Evolutionary conservation across 129 eudicot species (phyloP), one percentile per base, ranked within the genome.

Genomic region (Centrapalus pauciflorus): DNA sequence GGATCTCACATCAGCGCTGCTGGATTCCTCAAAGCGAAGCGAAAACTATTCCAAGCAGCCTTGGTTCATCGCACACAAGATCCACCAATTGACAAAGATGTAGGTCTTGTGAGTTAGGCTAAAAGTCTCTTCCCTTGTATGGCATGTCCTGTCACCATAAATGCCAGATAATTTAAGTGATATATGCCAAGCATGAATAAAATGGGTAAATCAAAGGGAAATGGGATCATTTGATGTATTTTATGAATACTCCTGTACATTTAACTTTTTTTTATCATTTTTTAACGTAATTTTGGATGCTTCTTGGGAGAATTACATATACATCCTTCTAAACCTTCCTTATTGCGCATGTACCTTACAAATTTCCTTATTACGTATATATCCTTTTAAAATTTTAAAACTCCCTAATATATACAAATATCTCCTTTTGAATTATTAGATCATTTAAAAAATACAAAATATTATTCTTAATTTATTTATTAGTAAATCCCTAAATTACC

Each of bases 41-140:
- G n/a, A 73, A 76, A 76, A 76, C 19, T 20, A 20, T 20, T 62
- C 70, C 76, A 27, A 29, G 16, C 23, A 34, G 61, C 34, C 67
- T 33, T 57, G 14, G 21, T 6, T 27, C 37, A 34, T 32, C 55
- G 69, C 28, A n/a, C 10, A 29, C 3, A 29, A 24, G 0, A 13
- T 7, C 7, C 50, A 24, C 1, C 14, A 50, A 41, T 45, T 24
- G 52, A 55, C 20, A 65, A 62, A 28, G 56, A 28, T 52, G 27
- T 25, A 49, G 30, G 52, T 27, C 56, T 14, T 10, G 40, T 1
- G 4, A 51, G 21, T 13, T n/a, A 38, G 65, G 14, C 80, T 80
- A 85, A 71, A 52, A 89, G 12, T 89, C 87, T 68, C 94, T 73
- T 65, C 94, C 84, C 56, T 81, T 85, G 77, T 85, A 82, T 11